Percentiles rank a stretch among this genome's conserved stretches.
Conservation (phyloP, 1,284 basidiomycete genomes). For the Pyrrhoderma lamaoense region DNA sequence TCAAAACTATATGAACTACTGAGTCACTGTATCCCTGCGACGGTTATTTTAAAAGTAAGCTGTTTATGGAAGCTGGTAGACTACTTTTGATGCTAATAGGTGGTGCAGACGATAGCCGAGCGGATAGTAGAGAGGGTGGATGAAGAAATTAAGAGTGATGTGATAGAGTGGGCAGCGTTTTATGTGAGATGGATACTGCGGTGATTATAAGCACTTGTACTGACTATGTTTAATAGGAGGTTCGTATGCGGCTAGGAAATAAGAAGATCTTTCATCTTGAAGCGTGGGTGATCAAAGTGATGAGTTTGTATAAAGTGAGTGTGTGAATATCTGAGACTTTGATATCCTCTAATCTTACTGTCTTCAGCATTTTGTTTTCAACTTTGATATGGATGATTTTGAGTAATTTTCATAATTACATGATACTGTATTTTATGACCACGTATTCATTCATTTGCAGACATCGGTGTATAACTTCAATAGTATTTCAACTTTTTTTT, state of each 20-base stretch:
- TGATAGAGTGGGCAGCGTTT: conserved; percentile 95
- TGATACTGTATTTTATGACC: too few relatives aligned
- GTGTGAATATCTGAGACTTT: neutral
- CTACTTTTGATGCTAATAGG: conserved; percentile 5
- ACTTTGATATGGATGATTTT: conserved; percentile 57
- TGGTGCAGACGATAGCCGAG: conserved; percentile 74
- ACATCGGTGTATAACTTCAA: too few relatives aligned
- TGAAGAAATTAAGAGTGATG: conserved; percentile 80
- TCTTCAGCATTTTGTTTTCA: conserved; percentile 42
- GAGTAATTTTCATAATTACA: too few relatives aligned
- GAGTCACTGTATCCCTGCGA: conserved; percentile 97
- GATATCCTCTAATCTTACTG: neutral
- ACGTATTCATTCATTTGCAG: too few relatives aligned
- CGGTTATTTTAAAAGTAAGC: conserved; percentile 78
- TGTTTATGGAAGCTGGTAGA: neutral
- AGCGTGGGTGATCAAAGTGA: conserved; percentile 84
- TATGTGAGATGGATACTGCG: conserved; percentile 65
- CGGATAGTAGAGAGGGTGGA: conserved; percentile 83
- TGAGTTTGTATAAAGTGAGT: conserved; percentile 40
- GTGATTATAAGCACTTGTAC: neutral
- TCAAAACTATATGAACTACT: conserved; percentile 93
- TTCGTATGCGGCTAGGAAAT: conserved; percentile 81
- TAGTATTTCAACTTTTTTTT: too few relatives aligned
- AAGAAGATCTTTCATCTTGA: conserved; percentile 97
- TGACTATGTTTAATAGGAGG: conserved; percentile 49